A percentile compares a stretch with the other conserved stretches of the same genome.
Evolutionary conservation across 208 protist species (phyloP).

Genomic region (Leishmania aethiopica): DNA sequence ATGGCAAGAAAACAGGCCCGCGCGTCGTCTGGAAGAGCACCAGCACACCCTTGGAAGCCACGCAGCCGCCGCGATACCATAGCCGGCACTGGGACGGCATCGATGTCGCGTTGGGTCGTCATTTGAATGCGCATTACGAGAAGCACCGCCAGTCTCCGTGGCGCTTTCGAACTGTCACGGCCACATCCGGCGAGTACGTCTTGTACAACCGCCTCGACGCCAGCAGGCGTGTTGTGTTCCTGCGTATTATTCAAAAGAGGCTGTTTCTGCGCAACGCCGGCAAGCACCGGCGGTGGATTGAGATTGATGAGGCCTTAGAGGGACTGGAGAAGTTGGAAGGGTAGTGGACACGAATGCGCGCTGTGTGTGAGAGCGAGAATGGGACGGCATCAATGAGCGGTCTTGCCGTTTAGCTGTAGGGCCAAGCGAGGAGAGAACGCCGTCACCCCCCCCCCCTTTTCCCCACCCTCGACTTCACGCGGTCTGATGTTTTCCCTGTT

Average conservation of each 20-base stretch:
- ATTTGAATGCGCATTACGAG: slow-evolving; percentile 61
- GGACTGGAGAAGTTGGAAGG: slow-evolving; percentile 3
- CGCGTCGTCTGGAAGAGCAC: slow-evolving; percentile 25
- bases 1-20: slow-evolving; percentile 1
- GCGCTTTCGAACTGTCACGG: slow-evolving; percentile 55
- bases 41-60: neutral
- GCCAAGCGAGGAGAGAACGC: neutral
- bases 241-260: slow-evolving; percentile 55
- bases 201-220: slow-evolving; percentile 53
- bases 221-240: slow-evolving; percentile 47
- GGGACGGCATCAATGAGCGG: neutral
- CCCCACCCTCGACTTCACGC: neutral
- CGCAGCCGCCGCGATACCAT: slow-evolving; percentile 42
- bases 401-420: neutral
- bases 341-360: neutral
- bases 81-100: slow-evolving; percentile 66
- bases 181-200: slow-evolving; percentile 70
- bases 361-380: neutral
- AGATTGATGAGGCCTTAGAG: slow-evolving; percentile 17
- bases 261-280: slow-evolving; percentile 57
- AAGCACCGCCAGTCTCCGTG: slow-evolving; percentile 36
- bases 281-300: slow-evolving; percentile 23
- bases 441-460: neutral
- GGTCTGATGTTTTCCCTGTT: neutral
- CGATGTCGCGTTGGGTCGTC: slow-evolving; percentile 45